Base-by-base conservation (phyloP, 1,284 basidiomycete species). In the Anthracocystis panici-leucophaei region DNA sequence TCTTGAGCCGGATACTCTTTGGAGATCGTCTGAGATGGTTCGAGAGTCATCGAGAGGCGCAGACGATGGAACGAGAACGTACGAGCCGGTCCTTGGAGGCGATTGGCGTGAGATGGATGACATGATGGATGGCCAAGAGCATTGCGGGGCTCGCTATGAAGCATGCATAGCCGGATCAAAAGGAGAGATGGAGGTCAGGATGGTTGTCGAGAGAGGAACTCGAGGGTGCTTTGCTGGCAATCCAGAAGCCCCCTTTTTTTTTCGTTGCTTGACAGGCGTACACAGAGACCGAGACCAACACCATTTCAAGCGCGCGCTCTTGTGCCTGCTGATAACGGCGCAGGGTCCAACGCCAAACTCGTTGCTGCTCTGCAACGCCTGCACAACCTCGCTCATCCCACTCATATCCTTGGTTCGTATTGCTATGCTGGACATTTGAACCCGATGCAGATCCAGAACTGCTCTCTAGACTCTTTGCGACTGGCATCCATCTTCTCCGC, bases 391-490 rank as follows among this genome's bases (percentile, higher is more conserved):
- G 29, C 27, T 20, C 53, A 18, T 2, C 6, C 14, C 25, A 31
- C 5, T 20, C 38, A 27, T 20, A 5, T 7, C 25, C 33, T 23
- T 35, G 3, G 16, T 57, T 11, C 10, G 35, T 5, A 42, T 25
- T 55, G 41, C 29, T 44, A 29, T 18, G 40, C 35, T 38, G 14
- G 12, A 31, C 77, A 63, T 44, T 60, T 74, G 45, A 63, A 75
- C 1, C 78, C 78, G 27, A 62, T 61, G 23, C 79, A 81, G 31
- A 82, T 68, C 81, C 81, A 82, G 46, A 79, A 82, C 45, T 78
- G 76, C 45, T 82, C 81, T 27, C 78, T 63, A 7, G 80, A 81
- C 52, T 74, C 75, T 38, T 80, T 56, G 7, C 81, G 74, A 49
- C 80, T 81, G 4, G 79, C 81, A 1, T 66, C 63, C 70, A 80